Conservation (phyloP, 257 asterid genomes). For the Ehretia macrophylla region DNA sequence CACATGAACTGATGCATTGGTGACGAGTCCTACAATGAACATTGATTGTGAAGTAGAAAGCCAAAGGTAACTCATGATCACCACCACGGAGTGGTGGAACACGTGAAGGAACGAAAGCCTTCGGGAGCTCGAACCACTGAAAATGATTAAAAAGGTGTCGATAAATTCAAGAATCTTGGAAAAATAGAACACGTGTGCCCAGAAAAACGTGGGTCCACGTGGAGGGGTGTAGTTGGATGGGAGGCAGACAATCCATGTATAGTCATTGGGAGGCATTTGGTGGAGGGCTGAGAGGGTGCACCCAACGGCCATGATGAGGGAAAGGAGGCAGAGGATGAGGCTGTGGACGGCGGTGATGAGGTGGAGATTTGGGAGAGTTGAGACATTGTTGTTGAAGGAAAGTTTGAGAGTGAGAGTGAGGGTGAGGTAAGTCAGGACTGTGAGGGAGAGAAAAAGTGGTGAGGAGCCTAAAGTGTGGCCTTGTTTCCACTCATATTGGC, state of each 20-base stretch:
- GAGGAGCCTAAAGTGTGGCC: slow-evolving; percentile 57
- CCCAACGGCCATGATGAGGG: slow-evolving; percentile 68
- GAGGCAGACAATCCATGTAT: slow-evolving; percentile 74
- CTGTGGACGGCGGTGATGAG: slow-evolving; percentile 65
- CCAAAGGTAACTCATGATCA: slow-evolving; percentile 79
- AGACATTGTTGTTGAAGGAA: slow-evolving; percentile 40
- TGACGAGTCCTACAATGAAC: slow-evolving; percentile 80
- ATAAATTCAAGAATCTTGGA: slow-evolving; percentile 73
- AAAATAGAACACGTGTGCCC: slow-evolving; percentile 84
- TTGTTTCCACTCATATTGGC: slow-evolving; percentile 61
- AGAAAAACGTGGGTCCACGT: slow-evolving; percentile 70
- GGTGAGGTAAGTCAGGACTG: slow-evolving; percentile 55
- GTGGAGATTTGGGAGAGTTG: slow-evolving; percentile 52
- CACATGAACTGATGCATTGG: slow-evolving; percentile 85
- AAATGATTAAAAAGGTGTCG: slow-evolving; percentile 61
- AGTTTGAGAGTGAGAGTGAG: slow-evolving; percentile 58
- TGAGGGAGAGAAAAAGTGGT: slow-evolving; percentile 41
- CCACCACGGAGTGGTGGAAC: slow-evolving; percentile 84
- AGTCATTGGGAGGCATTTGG: slow-evolving; percentile 47
- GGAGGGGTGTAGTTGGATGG: slow-evolving; percentile 54
- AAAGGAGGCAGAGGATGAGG: slow-evolving; percentile 65
- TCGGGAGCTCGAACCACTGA: slow-evolving; percentile 46
- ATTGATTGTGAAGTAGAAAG: slow-evolving; percentile 61
- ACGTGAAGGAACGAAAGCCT: slow-evolving; percentile 87
- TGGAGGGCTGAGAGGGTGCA: slow-evolving; percentile 61